phyloP scores from a whole-genome alignment of 2,329 filamentous ascomycete genomes.

The Microdochium trichocladiopsis region DNA sequence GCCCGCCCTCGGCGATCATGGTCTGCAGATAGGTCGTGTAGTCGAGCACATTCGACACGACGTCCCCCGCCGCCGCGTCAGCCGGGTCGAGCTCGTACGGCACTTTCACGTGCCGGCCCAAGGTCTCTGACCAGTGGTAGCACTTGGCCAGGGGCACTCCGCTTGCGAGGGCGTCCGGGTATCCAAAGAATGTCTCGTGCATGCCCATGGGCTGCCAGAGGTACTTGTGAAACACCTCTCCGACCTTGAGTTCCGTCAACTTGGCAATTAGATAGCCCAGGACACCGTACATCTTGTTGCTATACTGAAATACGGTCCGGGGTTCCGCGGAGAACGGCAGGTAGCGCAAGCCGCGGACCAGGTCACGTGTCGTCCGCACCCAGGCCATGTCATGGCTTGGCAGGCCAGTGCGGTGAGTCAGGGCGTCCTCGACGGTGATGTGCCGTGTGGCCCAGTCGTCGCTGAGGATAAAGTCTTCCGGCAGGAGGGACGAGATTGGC shows the following conservation, averaged over 20 bases:
- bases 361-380: conserved; percentile 22
- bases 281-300: conserved; percentile 41
- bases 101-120: conserved; percentile 14
- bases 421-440: conserved; percentile 46
- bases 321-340: conserved; percentile 26
- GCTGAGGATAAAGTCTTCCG: conserved; percentile 40
- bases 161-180: conserved; percentile 15
- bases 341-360: conserved; percentile 35
- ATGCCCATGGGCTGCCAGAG: conserved; percentile 41
- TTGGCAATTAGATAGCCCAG: conserved; percentile 38
- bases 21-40: conserved; percentile 25
- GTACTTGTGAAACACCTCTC: conserved; percentile 28
- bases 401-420: conserved; percentile 44
- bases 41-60: conserved; percentile 30
- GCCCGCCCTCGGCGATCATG: conserved; percentile 19
- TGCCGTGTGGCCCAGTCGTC: conserved; percentile 37
- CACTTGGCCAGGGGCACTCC: conserved; percentile 28
- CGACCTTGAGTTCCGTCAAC: conserved; percentile 27
- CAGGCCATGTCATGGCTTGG: conserved; percentile 29
- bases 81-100: conserved; percentile 17
- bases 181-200: conserved; percentile 29
- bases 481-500: conserved; percentile 36
- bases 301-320: conserved; percentile 33
- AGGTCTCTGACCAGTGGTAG: conserved; percentile 29
- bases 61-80: conserved; percentile 33